Base-by-base conservation (phyloP, 2,329 filamentous ascomycete genomes). In the Endoconidiophora laricicola region DNA sequence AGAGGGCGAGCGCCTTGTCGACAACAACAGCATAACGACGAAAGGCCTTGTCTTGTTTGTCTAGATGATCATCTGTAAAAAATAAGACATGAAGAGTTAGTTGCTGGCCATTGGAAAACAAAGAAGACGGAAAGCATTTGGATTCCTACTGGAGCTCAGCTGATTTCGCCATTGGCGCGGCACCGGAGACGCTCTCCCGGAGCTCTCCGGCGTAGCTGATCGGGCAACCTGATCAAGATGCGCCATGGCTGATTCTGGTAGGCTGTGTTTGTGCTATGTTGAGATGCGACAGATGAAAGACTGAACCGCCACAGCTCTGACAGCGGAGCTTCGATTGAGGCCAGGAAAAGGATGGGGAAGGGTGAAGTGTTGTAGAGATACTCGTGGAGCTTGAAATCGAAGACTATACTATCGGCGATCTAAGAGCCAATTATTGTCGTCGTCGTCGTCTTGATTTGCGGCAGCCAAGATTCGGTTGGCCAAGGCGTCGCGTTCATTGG, bases 21-120 rank as follows among this genome's bases (percentile, higher is more conserved):
- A 98, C 81, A 52, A 79, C 83, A 45, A 81, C 78, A 42, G 87
- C 86, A 76, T 96, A 98, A 63, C 88, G 83, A 57, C 88, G 86
- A 62, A 86, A 90, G 48, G 72, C 65, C 63, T 81, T 81, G 64
- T 81, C 78, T 62, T 77, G 79, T 41, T 66, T 66, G 12, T 41
- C 43, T 23, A 68, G 68, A 46, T 66, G 57, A 45, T 74, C 78
- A 62, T 84, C 71, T 77, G 52, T 9, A 18, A 14, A 4, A 12
- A 40, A 48, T 18, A 49, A 29, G 20, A 37, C 23, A 24, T 22
- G 23, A 26, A 2, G 22, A 16, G n/a, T 12, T 3, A 24, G 12
- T 16, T 3, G 47, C 49, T 46, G 49, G 37, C 18, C n/a, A 16
- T 5, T 6, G 33, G 53, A 55, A 55, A 52, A 49, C 26, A 16